These are phyloP conservation scores for Pueraria montana DNA, from an alignment of 306 rosid genomes.

Conservation along the genomic window DNA sequence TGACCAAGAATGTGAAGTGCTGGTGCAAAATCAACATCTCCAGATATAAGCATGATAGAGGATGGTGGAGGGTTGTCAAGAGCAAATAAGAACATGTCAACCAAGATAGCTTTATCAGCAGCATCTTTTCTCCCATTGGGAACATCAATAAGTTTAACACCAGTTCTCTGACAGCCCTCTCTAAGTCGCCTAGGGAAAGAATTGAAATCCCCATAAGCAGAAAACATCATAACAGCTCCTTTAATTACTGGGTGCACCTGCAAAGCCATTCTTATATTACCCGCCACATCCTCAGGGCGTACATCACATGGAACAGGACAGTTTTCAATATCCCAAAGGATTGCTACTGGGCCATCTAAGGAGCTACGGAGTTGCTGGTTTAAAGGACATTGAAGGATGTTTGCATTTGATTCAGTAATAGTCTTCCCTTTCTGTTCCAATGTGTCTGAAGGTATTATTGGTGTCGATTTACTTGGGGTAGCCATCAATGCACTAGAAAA, in stretches of 20 bases:
- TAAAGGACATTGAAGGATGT: slow-evolving; percentile 57
- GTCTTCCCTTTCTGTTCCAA: slow-evolving; percentile 67
- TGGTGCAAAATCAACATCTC: slow-evolving; percentile 95
- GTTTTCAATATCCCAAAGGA: slow-evolving; percentile 97
- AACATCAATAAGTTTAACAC: slow-evolving; percentile 92
- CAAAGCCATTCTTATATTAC: slow-evolving; percentile 96
- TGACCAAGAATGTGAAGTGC: slow-evolving; percentile 98
- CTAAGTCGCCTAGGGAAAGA: slow-evolving; percentile 91
- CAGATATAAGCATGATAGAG: slow-evolving; percentile 91
- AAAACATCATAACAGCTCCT: slow-evolving; percentile 88
- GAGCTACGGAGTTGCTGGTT: slow-evolving; percentile 64
- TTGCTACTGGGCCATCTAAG: slow-evolving; percentile 84
- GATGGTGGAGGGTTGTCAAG: slow-evolving; percentile 99
- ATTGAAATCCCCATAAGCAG: slow-evolving; percentile 96
- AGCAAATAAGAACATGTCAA: slow-evolving; percentile 98
- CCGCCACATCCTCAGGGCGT: slow-evolving; percentile 94
- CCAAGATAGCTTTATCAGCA: slow-evolving; percentile 97
- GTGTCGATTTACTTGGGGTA: slow-evolving; percentile 53
- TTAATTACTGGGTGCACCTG: slow-evolving; percentile 86
- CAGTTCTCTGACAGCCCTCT: slow-evolving; percentile 99
- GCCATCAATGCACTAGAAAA: slow-evolving; percentile 60
- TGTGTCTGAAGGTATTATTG: slow-evolving; percentile 52
- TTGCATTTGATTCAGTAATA: slow-evolving; percentile 64
- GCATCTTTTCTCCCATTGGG: slow-evolving; percentile 99
- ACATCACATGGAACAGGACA: slow-evolving; percentile 97